phyloP scores from a whole-genome alignment of 2,329 filamentous ascomycete species.

The Aspergillus sp. region DNA sequence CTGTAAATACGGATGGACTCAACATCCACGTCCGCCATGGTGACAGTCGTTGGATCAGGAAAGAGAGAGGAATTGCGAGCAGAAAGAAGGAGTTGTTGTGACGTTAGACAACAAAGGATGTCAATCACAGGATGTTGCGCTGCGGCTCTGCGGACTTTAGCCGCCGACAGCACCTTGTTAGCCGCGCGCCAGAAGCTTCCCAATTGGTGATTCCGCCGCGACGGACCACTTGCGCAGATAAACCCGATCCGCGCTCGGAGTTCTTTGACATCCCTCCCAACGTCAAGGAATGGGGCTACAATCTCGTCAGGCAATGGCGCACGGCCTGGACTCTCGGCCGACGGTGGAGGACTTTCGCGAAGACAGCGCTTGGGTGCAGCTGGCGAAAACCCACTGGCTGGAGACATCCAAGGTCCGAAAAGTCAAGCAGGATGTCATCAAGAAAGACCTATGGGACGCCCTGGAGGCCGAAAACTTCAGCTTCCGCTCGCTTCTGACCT shows the following conservation, averaged over 20 bases:
- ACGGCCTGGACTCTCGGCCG: conserved; percentile 40
- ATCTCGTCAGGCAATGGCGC: conserved; percentile 58
- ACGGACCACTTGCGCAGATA: conserved; percentile 30
- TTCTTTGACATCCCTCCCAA: conserved; percentile 49
- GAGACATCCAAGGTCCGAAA: conserved; percentile 67
- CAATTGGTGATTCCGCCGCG: conserved; percentile 14
- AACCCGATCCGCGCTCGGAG: conserved; percentile 48
- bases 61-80: neutral
- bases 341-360: conserved; percentile 43
- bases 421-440: conserved; percentile 77
- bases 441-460: conserved; percentile 83
- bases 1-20: conserved; percentile 46
- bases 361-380: conserved; percentile 54
- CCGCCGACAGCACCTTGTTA: conserved; percentile 19
- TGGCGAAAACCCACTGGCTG: conserved; percentile 85
- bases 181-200: conserved; percentile 30
- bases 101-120: conserved; percentile 2
- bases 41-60: conserved; percentile 6
- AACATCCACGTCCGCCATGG: conserved; percentile 33
- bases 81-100: conserved; percentile 8
- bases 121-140: conserved; percentile 12
- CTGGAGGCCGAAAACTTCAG: conserved; percentile 79
- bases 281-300: conserved; percentile 37
- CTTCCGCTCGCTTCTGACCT: conserved; percentile 70
- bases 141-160: conserved; percentile 33